Evolutionary conservation across 1,284 basidiomycete genomes (phyloP).

Genomic region (Heterobasidion irregulare): DNA sequence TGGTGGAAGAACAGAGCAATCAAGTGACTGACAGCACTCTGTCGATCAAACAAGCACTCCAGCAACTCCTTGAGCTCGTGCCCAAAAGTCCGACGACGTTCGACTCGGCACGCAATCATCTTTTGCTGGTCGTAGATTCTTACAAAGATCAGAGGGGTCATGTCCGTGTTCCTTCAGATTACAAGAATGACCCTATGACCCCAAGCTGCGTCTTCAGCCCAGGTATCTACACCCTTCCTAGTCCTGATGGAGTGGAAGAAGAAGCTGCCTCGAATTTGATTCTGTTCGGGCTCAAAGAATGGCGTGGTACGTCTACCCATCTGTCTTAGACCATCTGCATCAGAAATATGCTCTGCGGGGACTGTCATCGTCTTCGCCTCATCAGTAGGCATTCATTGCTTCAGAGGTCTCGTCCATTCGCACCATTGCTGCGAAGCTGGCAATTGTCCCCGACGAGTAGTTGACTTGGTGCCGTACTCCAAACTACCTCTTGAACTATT

Average conservation of each 20-base stretch:
- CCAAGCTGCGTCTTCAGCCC: slow-evolving; percentile 37
- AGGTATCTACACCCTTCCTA: slow-evolving; percentile 32
- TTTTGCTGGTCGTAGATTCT: slow-evolving; percentile 40
- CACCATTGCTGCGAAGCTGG: too few species aligned
- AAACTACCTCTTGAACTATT: too few species aligned
- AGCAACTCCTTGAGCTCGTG: slow-evolving; percentile 22
- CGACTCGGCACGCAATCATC: slow-evolving; percentile 22
- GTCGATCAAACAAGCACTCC: slow-evolving; percentile 11
- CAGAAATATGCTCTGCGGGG: background rate
- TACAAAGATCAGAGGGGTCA: slow-evolving; percentile 17
- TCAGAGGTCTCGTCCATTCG: background rate
- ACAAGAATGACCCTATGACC: slow-evolving; percentile 30
- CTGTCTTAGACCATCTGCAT: background rate
- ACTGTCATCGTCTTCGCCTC: background rate
- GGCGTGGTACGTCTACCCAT: slow-evolving; percentile 30
- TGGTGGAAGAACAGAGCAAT: too few species aligned
- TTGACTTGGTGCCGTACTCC: background rate
- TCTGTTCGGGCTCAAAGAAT: slow-evolving; percentile 43
- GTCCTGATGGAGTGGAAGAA: slow-evolving; percentile 16
- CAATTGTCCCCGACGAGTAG: too few species aligned
- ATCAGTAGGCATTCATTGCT: background rate
- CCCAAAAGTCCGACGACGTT: too few species aligned
- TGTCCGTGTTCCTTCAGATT: slow-evolving; percentile 22
- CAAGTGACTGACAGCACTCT: background rate
- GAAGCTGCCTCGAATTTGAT: slow-evolving; percentile 19